Evolutionary conservation across 768 basidiomycete genomes (phyloP).

Genomic region (Boletus pseudopeckii): DNA sequence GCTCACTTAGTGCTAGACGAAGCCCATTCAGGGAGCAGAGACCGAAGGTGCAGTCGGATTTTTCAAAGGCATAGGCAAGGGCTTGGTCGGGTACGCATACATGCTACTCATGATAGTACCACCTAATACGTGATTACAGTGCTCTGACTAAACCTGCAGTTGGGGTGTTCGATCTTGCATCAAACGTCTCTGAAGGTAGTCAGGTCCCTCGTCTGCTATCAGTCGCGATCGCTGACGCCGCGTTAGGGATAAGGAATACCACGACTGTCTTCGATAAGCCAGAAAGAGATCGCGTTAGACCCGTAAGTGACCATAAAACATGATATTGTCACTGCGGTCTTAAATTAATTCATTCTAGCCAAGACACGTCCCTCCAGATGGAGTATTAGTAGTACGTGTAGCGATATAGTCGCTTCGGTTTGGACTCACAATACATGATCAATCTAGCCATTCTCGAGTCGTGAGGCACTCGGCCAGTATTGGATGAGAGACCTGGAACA

Average conservation of each 20-base stretch:
- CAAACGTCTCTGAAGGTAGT: conserved; percentile 88
- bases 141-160: conserved; percentile 95
- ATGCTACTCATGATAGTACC: neutral
- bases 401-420: neutral
- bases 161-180: conserved; percentile 93
- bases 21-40: conserved; percentile 96
- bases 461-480: conserved; percentile 91
- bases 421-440: neutral
- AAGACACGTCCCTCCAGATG: conserved; percentile 81
- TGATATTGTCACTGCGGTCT: conserved; percentile 1
- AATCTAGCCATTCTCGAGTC: conserved; percentile 76
- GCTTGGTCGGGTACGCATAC: conserved; percentile 75
- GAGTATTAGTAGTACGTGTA: conserved; percentile 72
- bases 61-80: conserved; percentile 97
- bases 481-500: conserved; percentile 96
- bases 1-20: conserved; percentile 55
- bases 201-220: neutral
- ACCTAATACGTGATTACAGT: conserved; percentile 36
- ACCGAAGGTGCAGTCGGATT: conserved; percentile 92
- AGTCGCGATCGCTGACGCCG: conserved; percentile 5
- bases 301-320: conserved; percentile 44
- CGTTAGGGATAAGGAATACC: conserved; percentile 89
- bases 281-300: conserved; percentile 79
- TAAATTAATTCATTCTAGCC: conserved; percentile 52
- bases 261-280: conserved; percentile 96